A percentile compares a stretch with the other conserved stretches of the same genome.
Conservation (phyloP, 352 stramenopile genomes). For the Bremia lactucae region DNA sequence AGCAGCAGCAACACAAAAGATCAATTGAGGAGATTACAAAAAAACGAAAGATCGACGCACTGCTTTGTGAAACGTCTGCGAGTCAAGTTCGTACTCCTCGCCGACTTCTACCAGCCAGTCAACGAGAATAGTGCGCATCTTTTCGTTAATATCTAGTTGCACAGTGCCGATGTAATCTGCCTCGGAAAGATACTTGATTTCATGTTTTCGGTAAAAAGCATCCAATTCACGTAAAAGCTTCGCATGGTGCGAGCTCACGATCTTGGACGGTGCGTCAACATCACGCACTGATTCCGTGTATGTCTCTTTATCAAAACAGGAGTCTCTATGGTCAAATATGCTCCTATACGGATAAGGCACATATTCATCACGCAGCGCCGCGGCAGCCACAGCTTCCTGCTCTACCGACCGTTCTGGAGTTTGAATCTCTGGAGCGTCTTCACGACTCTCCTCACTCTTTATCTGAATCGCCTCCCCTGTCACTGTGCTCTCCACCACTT, state of each 20-base stretch:
- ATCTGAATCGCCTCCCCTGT: slow-evolving; percentile 1
- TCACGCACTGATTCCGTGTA: slow-evolving; percentile 43
- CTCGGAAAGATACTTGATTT: slow-evolving; percentile 59
- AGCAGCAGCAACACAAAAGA: background rate
- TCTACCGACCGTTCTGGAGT: background rate
- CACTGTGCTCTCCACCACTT: slow-evolving; percentile 3
- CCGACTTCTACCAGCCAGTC: slow-evolving; percentile 96
- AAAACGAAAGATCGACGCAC: slow-evolving; percentile 16
- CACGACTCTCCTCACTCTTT: slow-evolving; percentile 4
- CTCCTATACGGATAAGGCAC: slow-evolving; percentile 42
- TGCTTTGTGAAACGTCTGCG: slow-evolving; percentile 74
- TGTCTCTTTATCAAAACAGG: slow-evolving; percentile 56
- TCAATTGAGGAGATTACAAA: background rate
- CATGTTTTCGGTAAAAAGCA: slow-evolving; percentile 52
- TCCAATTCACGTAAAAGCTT: slow-evolving; percentile 61
- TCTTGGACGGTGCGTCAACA: slow-evolving; percentile 37
- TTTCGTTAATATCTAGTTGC: slow-evolving; percentile 98
- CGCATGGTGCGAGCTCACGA: slow-evolving; percentile 24
- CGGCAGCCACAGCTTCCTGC: background rate
- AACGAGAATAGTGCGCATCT: slow-evolving; percentile 98
- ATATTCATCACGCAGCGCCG: slow-evolving; percentile 14
- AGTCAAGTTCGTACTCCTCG: slow-evolving; percentile 78
- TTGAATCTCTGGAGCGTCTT: slow-evolving; percentile 17
- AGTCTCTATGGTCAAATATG: slow-evolving; percentile 46
- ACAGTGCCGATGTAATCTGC: slow-evolving; percentile 52